Percentiles rank a stretch among this genome's conserved stretches.
Evolutionary conservation across 2,329 filamentous ascomycete genomes (phyloP).

Genomic region (Fusarium ambrosium): DNA sequence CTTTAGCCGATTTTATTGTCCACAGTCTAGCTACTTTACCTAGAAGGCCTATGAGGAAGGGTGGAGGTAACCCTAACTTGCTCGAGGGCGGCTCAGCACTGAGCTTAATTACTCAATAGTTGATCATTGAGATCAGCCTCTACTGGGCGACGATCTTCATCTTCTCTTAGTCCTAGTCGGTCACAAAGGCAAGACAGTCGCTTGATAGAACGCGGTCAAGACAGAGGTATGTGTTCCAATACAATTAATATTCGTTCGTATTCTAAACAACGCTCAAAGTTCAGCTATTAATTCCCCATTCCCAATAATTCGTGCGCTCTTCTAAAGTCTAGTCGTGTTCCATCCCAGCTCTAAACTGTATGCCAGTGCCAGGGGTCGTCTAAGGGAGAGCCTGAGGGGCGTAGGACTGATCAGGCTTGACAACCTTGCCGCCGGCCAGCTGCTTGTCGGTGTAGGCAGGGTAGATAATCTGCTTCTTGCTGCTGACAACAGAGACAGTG

Average conservation of each 20-base stretch:
- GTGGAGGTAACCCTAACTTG: neutral
- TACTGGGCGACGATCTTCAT: neutral
- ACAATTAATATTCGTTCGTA: neutral
- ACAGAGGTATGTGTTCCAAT: neutral
- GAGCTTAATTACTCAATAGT: neutral
- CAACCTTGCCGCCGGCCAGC: constrained; percentile 58
- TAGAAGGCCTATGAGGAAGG: no score
- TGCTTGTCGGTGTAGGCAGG: constrained; percentile 67
- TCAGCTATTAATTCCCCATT: neutral
- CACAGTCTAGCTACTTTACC: no score
- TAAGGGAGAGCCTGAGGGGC: constrained; percentile 47
- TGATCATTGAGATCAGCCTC: neutral
- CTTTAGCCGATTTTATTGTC: neutral
- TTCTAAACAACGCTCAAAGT: neutral
- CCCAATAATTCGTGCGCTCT: neutral
- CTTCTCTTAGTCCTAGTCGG: no score
- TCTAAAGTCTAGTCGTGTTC: neutral
- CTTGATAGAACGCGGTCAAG: neutral
- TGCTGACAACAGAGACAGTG: constrained; percentile 62
- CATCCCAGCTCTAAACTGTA: constrained; percentile 23
- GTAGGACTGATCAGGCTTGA: constrained; percentile 64
- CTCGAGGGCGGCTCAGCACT: neutral
- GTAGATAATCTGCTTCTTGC: constrained; percentile 60
- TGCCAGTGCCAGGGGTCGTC: neutral
- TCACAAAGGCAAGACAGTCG: no score